Conservation (phyloP, 345 rosid species). For the Orychophragmus violaceus region DNA sequence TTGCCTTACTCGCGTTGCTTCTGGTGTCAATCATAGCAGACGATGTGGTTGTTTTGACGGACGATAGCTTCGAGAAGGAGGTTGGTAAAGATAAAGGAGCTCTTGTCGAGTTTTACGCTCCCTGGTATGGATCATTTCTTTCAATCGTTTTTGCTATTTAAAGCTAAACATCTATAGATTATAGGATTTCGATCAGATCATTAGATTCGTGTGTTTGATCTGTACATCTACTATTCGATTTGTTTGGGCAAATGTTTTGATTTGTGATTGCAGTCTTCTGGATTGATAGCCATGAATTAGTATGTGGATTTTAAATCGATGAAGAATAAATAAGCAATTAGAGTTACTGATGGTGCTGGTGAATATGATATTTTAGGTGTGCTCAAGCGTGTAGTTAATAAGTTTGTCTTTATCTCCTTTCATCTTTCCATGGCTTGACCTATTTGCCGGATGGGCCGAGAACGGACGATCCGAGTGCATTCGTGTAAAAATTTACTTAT, state of each 20-base stretch:
- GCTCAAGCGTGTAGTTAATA: too few species aligned
- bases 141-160: too few species aligned
- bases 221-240: background rate
- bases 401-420: too few species aligned
- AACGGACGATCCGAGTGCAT: too few species aligned
- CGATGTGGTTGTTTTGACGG: conserved; percentile 79
- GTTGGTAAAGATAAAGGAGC: conserved; percentile 87
- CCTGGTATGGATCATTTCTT: conserved; percentile 54
- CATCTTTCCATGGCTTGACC: too few species aligned
- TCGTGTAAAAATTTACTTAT: too few species aligned
- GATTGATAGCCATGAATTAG: background rate
- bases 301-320: background rate
- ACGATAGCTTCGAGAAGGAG: conserved; percentile 91
- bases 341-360: too few species aligned
- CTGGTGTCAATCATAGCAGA: conserved; percentile 61
- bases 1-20: conserved; percentile 42
- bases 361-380: too few species aligned
- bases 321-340: background rate
- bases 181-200: too few species aligned
- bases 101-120: conserved; percentile 98
- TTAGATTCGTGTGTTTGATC: background rate
- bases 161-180: too few species aligned
- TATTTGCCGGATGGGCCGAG: too few species aligned
- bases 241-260: background rate
- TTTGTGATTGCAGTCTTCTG: background rate